These are phyloP conservation scores for Tagetes erecta DNA, from an alignment of 129 eudicot species.

Conservation along the genomic window DNA sequence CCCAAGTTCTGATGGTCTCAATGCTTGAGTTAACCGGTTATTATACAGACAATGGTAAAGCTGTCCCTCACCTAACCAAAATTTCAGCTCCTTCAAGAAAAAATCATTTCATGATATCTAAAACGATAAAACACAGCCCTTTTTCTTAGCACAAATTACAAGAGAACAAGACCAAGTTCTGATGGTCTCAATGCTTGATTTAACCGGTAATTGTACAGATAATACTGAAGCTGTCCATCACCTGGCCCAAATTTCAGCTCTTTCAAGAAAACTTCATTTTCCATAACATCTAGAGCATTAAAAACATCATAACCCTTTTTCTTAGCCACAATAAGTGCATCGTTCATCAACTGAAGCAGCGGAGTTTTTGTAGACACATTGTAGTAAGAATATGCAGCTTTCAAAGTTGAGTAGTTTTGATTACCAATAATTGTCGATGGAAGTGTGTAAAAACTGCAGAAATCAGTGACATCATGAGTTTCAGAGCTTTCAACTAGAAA, in stretches of 20 bases:
- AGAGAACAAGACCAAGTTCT: conserved; percentile 77
- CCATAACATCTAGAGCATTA: conserved; percentile 64
- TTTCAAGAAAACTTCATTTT: conserved; percentile 51
- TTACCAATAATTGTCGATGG: conserved; percentile 59
- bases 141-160: conserved; percentile 37
- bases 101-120: conserved; percentile 52
- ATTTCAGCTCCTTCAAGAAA: conserved; percentile 62
- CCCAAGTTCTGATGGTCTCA: conserved; percentile 69
- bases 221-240: conserved; percentile 77
- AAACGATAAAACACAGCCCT: conserved; percentile 44
- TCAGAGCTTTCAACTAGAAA: conserved; percentile 54
- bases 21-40: conserved; percentile 48
- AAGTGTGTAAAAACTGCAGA: conserved; percentile 59
- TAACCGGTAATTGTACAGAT: conserved; percentile 69
- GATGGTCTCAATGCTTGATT: conserved; percentile 56
- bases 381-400: conserved; percentile 66
- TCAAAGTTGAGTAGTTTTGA: conserved; percentile 48
- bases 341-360: conserved; percentile 60
- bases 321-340: conserved; percentile 56
- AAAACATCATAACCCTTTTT: conserved; percentile 43
- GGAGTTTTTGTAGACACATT: conserved; percentile 59
- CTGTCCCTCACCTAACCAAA: conserved; percentile 70
- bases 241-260: conserved; percentile 78
- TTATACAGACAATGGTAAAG: conserved; percentile 72
- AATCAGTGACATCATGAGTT: conserved; percentile 55